phyloP scores from a whole-genome alignment of 495 filamentous ascomycete genomes.

The Bacidia rubella region DNA sequence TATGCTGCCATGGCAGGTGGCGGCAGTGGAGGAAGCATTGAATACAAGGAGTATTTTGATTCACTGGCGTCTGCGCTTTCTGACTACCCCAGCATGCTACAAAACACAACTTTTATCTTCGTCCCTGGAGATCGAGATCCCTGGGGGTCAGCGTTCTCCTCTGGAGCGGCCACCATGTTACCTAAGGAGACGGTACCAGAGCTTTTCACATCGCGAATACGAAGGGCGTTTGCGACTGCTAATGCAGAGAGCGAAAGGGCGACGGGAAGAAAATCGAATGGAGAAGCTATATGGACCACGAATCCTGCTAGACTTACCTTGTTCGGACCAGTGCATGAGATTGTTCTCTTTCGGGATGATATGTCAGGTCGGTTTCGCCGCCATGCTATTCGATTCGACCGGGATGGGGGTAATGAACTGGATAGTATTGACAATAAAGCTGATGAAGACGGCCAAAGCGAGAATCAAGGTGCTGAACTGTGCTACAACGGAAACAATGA shows the following conservation, averaged over 20 bases:
- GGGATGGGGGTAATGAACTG: conserved; percentile 23
- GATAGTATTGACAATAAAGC: conserved; percentile 14
- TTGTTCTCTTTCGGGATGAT: conserved; percentile 77
- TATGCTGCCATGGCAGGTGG: conserved; percentile 53
- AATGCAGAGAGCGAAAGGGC: conserved; percentile 46
- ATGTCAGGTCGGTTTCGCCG: conserved; percentile 63
- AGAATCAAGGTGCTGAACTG: not conserved
- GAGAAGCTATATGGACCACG: conserved; percentile 72
- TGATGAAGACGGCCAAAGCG: not conserved
- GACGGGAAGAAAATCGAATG: conserved; percentile 33
- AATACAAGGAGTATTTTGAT: conserved; percentile 92
- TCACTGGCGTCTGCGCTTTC: conserved; percentile 66
- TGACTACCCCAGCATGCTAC: conserved; percentile 74
- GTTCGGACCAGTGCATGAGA: conserved; percentile 76
- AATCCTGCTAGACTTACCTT: conserved; percentile 71
- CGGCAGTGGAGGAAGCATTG: conserved; percentile 58
- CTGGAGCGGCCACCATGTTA: conserved; percentile 61
- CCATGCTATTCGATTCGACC: conserved; percentile 47
- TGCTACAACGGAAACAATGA: not conserved
- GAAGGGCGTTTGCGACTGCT: conserved; percentile 62
- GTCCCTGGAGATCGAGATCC: conserved; percentile 94
- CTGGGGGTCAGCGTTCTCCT: conserved; percentile 76
- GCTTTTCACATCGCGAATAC: conserved; percentile 72
- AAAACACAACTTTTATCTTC: conserved; percentile 70
- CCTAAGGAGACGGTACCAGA: conserved; percentile 68